A percentile compares a stretch with the other conserved stretches of the same genome.
Conservation (phyloP, 169 alveolate genomes). For the Plasmodium gaboni region DNA sequence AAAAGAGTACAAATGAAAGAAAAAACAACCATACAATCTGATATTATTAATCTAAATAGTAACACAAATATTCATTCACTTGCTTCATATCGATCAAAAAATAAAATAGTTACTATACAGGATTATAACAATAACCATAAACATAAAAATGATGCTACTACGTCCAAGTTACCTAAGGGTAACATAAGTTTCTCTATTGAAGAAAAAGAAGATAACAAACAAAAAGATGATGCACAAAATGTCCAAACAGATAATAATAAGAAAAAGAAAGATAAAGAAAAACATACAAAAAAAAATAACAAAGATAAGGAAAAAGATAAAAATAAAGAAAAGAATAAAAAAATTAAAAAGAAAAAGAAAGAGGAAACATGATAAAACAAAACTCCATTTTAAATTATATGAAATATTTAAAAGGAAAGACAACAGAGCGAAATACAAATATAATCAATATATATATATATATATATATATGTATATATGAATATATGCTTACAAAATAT, state of each 20-base stretch:
- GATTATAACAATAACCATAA: conserved; percentile 14
- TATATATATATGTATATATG: no score
- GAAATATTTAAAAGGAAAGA: neutral
- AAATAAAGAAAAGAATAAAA: conserved; percentile 20
- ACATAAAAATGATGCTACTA: neutral
- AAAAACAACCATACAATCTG: neutral
- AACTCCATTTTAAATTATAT: no score
- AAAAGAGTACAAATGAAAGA: conserved; percentile 29
- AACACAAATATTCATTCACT: neutral
- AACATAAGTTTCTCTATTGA: conserved; percentile 5
- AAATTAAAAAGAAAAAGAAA: conserved; percentile 6
- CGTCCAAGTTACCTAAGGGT: neutral
- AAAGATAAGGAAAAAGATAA: conserved; percentile 1
- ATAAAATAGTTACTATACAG: conserved; percentile 41
- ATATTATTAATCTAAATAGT: conserved; percentile 2
- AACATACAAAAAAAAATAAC: neutral
- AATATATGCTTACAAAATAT: no score
- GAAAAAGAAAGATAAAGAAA: neutral
- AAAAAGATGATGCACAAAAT: neutral
- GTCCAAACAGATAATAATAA: neutral
- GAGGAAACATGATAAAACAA: conserved; percentile 20
- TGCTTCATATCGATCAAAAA: neutral
- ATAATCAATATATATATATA: no score
- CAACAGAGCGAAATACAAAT: neutral
- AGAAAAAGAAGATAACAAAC: neutral